Evolutionary conservation across 768 basidiomycete species (phyloP).

Genomic region (Strobilomyces confusus): DNA sequence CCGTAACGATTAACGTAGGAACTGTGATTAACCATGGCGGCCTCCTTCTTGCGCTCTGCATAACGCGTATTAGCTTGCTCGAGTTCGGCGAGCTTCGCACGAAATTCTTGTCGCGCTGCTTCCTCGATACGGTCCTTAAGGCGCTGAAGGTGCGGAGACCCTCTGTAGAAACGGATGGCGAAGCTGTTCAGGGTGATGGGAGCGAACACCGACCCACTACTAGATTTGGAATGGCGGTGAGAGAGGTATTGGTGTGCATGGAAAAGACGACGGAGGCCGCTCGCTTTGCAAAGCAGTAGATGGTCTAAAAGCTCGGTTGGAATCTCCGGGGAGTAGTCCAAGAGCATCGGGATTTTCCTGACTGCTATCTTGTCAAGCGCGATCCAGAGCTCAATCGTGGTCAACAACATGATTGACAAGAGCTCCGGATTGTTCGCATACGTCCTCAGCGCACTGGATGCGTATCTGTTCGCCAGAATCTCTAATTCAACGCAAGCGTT

Average conservation of each 20-base stretch:
- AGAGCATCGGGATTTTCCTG: slow-evolving; percentile 35
- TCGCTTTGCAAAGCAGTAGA: slow-evolving; percentile 36
- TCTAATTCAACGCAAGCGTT: slow-evolving; percentile 27
- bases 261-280: slow-evolving; percentile 26
- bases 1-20: slow-evolving; percentile 1
- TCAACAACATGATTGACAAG: slow-evolving; percentile 40
- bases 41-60: slow-evolving; percentile 10
- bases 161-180: slow-evolving; percentile 33
- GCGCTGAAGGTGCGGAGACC: slow-evolving; percentile 20
- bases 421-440: slow-evolving; percentile 37
- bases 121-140: slow-evolving; percentile 31
- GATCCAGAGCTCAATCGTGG: slow-evolving; percentile 45
- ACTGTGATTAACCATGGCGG: not conserved
- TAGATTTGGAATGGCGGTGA: slow-evolving; percentile 22
- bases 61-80: slow-evolving; percentile 20
- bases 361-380: slow-evolving; percentile 39
- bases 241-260: slow-evolving; percentile 27
- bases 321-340: slow-evolving; percentile 45
- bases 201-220: slow-evolving; percentile 36
- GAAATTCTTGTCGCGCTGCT: slow-evolving; percentile 18
- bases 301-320: slow-evolving; percentile 34
- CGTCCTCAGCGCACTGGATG: slow-evolving; percentile 17
- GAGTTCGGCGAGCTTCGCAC: slow-evolving; percentile 31
- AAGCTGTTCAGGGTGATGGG: slow-evolving; percentile 25
- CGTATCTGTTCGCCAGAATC: slow-evolving; percentile 26